Conservation (phyloP, 331 rosid species). For the Quercus tomentella region DNA sequence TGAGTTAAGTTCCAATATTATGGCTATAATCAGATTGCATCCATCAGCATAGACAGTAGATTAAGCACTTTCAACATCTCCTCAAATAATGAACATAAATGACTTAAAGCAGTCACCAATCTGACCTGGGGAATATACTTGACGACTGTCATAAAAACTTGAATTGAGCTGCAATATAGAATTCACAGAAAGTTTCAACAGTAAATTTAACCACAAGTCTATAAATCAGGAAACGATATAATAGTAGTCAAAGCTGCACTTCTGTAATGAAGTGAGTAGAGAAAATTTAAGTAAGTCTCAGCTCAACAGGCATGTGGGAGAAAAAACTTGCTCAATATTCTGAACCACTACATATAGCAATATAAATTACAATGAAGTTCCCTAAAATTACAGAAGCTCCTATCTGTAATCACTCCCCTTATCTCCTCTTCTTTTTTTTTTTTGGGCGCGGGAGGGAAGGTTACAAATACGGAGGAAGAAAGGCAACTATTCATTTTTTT, state of each 20-base stretch:
- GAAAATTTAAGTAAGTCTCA: neutral
- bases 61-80: neutral
- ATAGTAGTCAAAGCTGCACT: neutral
- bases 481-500: neutral
- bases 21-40: neutral
- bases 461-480: neutral
- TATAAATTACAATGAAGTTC: neutral
- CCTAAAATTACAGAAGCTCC: neutral
- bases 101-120: neutral
- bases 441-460: no score
- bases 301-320: neutral
- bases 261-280: neutral
- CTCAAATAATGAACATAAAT: neutral
- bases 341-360: neutral
- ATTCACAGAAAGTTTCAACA: constrained; percentile 7
- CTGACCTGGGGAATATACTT: constrained; percentile 79
- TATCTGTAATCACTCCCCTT: neutral
- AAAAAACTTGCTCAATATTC: neutral
- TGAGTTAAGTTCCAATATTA: neutral
- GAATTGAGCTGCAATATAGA: constrained; percentile 56
- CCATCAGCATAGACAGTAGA: constrained; percentile 1
- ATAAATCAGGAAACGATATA: neutral
- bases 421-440: neutral
- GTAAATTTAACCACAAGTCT: neutral
- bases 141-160: constrained; percentile 51